phyloP scores from a whole-genome alignment of 2,329 filamentous ascomycete genomes.

The Rhinocladiella mackenziei region DNA sequence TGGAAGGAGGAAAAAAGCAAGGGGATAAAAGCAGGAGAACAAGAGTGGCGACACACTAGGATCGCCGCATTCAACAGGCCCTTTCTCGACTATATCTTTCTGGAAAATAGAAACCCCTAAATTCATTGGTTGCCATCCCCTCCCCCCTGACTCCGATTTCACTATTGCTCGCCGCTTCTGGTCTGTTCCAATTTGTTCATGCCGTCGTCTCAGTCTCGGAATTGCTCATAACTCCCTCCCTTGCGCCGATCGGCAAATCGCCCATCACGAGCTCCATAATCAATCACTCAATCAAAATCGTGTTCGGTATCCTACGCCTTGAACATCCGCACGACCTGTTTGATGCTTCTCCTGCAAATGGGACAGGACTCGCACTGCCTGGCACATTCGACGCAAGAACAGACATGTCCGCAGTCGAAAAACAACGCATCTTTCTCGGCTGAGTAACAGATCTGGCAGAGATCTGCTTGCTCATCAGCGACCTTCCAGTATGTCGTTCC shows the following conservation, averaged over 20 bases:
- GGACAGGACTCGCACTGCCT: conserved; percentile 57
- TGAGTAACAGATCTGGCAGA: conserved; percentile 62
- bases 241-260: background rate
- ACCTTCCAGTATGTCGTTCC: conserved; percentile 61
- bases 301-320: conserved; percentile 33
- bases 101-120: no score
- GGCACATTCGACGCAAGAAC: conserved; percentile 58
- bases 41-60: no score
- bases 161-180: no score
- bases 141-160: no score
- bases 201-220: conserved; percentile 1
- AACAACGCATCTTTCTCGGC: conserved; percentile 57
- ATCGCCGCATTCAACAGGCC: no score
- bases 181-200: background rate
- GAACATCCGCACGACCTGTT: conserved; percentile 57
- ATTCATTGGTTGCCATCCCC: no score
- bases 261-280: background rate
- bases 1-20: no score
- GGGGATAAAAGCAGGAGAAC: no score
- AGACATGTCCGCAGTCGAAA: conserved; percentile 61
- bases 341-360: conserved; percentile 56
- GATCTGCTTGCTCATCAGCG: conserved; percentile 56
- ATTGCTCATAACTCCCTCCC: background rate
- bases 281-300: background rate
- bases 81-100: no score